Percentiles rank a stretch among this genome's conserved stretches.
phyloP scores from a whole-genome alignment of 352 stramenopile species.

The Pythium myriotylum region DNA sequence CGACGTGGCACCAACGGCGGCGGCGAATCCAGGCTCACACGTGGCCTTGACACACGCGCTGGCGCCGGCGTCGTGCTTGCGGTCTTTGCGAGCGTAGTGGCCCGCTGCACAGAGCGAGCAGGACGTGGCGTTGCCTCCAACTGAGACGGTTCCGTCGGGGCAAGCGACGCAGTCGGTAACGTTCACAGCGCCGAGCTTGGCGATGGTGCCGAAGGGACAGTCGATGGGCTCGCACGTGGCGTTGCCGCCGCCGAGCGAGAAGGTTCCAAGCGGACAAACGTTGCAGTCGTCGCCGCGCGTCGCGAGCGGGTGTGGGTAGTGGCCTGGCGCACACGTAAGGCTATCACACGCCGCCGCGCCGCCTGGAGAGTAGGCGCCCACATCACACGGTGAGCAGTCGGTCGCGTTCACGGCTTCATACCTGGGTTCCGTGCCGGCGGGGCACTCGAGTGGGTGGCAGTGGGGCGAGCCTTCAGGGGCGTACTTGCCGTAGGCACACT shows the following conservation, averaged over 20 bases:
- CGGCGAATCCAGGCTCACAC: constrained; percentile 30
- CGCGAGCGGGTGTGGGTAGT: constrained; percentile 31
- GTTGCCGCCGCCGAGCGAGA: constrained; percentile 34
- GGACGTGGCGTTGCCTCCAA: constrained; percentile 25
- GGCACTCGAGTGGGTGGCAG: constrained; percentile 37
- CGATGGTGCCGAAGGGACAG: constrained; percentile 36
- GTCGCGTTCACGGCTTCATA: constrained; percentile 35
- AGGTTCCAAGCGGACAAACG: constrained; percentile 39
- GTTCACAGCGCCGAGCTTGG: constrained; percentile 33
- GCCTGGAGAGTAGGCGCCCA: constrained; percentile 39
- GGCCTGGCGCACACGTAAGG: constrained; percentile 33
- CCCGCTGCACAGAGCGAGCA: constrained; percentile 32
- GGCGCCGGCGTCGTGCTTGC: constrained; percentile 30
- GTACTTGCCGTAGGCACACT: constrained; percentile 37
- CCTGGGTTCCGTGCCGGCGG: constrained; percentile 31
- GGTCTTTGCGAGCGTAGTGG: constrained; percentile 25
- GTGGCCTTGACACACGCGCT: constrained; percentile 27
- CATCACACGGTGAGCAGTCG: constrained; percentile 39
- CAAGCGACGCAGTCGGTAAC: constrained; percentile 37
- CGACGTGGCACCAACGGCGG: constrained; percentile 18
- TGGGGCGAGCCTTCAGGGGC: constrained; percentile 24
- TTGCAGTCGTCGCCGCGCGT: constrained; percentile 34
- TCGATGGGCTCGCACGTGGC: constrained; percentile 26
- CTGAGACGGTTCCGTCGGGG: constrained; percentile 33
- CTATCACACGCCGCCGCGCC: constrained; percentile 26